These are phyloP conservation scores for Moniliophthora roreri DNA, from an alignment of 1,284 basidiomycete genomes.

Conservation along the genomic window DNA sequence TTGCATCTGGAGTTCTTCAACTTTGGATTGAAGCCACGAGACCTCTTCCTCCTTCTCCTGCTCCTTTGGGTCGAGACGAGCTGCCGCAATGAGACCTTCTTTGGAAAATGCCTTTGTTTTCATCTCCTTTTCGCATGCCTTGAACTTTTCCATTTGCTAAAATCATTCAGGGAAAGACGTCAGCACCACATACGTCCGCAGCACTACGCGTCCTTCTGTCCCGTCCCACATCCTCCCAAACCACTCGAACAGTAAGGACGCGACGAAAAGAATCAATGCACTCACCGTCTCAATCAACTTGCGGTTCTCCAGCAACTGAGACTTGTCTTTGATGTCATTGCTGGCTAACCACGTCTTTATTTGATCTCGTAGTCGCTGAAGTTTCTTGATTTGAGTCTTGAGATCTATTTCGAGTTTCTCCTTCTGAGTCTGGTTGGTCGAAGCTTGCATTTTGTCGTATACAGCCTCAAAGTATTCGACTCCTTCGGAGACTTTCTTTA, in stretches of 20 bases:
- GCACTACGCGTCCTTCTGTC: background rate
- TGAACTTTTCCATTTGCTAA: constrained; percentile 99
- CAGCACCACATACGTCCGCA: background rate
- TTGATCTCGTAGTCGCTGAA: constrained; percentile 96
- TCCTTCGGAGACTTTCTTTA: constrained; percentile 93
- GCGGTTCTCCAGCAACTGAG: constrained; percentile 88
- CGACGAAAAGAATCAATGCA: constrained; percentile 19
- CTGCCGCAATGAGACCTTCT: constrained; percentile 93
- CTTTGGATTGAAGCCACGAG: constrained; percentile 82
- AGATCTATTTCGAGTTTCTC: constrained; percentile 95
- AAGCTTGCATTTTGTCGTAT: constrained; percentile 95
- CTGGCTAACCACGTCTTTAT: constrained; percentile 99
- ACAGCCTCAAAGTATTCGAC: constrained; percentile 95
- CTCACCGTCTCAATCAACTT: constrained; percentile 96
- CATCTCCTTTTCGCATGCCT: constrained; percentile 99
- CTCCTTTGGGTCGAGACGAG: constrained; percentile 94
- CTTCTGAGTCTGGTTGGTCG: constrained; percentile 94
- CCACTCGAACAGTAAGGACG: constrained; percentile 3
- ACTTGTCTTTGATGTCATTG: constrained; percentile 99
- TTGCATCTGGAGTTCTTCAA: constrained; percentile 93
- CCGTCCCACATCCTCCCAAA: background rate
- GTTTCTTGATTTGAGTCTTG: constrained; percentile 99
- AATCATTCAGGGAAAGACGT: constrained; percentile 20
- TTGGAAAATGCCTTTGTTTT: constrained; percentile 99
- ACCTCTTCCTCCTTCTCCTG: constrained; percentile 94